phyloP scores from a whole-genome alignment of 805 yeast genomes.

The Hanseniaspora lachancei region DNA sequence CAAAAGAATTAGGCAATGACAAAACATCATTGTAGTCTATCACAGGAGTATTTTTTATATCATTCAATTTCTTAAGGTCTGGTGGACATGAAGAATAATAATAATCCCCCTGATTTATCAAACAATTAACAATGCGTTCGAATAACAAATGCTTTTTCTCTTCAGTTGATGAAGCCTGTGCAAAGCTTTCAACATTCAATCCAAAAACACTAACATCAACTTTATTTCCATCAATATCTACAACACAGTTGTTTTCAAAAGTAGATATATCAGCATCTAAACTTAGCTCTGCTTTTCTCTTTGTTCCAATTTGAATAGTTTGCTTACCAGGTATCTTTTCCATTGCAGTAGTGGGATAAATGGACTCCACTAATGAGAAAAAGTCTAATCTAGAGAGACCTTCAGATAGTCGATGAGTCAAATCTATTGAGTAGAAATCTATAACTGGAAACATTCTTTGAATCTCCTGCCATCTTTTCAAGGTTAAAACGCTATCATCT shows the following conservation, averaged over 20 bases:
- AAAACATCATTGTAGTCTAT: background rate
- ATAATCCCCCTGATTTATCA: background rate
- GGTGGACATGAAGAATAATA: background rate
- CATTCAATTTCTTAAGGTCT: background rate
- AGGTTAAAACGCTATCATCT: background rate
- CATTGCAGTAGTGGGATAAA: too few relatives aligned
- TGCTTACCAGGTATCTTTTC: background rate
- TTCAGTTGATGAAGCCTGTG: background rate
- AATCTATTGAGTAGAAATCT: background rate
- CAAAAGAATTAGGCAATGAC: background rate
- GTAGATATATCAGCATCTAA: background rate
- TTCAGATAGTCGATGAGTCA: background rate
- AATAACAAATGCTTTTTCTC: background rate
- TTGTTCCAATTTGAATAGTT: background rate
- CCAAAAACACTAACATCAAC: background rate
- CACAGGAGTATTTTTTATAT: background rate
- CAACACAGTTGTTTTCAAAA: background rate
- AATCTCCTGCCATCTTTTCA: slow-evolving; percentile 5
- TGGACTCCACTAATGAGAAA: too few relatives aligned
- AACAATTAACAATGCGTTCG: background rate
- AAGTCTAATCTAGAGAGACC: background rate
- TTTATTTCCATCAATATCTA: background rate
- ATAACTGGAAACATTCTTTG: background rate
- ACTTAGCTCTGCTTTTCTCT: background rate
- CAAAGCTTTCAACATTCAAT: background rate